Evolutionary conservation across 805 yeast species (phyloP).

Genomic region (Zygoascus tannicola): DNA sequence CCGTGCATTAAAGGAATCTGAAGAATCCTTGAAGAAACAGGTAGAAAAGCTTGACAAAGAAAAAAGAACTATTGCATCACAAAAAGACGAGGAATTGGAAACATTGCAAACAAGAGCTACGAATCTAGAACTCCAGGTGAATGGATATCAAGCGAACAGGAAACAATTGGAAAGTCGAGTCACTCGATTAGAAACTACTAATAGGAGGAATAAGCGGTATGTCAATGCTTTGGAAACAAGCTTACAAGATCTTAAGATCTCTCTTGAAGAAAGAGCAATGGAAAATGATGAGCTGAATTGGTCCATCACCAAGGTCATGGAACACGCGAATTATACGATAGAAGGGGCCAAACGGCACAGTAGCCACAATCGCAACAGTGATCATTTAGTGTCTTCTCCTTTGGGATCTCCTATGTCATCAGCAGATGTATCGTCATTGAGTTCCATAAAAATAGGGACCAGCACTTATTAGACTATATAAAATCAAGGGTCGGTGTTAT

Average conservation of each 20-base stretch:
- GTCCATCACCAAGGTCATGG: constrained; percentile 23
- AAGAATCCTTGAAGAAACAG: constrained; percentile 5
- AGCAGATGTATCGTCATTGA: not conserved
- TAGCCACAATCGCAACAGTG: not conserved
- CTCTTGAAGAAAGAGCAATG: constrained; percentile 28
- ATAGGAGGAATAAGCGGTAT: constrained; percentile 17
- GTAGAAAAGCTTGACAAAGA: constrained; percentile 2
- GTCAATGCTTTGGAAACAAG: constrained; percentile 21
- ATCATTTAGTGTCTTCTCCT: not conserved
- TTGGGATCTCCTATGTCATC: not conserved
- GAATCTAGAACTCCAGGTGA: constrained; percentile 24
- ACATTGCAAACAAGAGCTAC: constrained; percentile 18
- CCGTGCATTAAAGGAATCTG: not conserved
- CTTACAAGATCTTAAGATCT: constrained; percentile 26
- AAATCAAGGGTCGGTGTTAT: no score
- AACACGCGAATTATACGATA: constrained; percentile 21
- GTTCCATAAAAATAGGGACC: no score
- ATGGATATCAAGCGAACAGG: constrained; percentile 21
- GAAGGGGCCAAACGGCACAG: constrained; percentile 20
- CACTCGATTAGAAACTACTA: constrained; percentile 17
- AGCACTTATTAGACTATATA: no score
- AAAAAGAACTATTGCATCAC: not conserved
- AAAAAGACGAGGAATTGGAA: constrained; percentile 16
- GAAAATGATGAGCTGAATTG: constrained; percentile 28
- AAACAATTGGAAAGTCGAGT: constrained; percentile 20